Conservation (phyloP, 2,329 filamentous ascomycete genomes). For the Parastagonospora avenae region DNA sequence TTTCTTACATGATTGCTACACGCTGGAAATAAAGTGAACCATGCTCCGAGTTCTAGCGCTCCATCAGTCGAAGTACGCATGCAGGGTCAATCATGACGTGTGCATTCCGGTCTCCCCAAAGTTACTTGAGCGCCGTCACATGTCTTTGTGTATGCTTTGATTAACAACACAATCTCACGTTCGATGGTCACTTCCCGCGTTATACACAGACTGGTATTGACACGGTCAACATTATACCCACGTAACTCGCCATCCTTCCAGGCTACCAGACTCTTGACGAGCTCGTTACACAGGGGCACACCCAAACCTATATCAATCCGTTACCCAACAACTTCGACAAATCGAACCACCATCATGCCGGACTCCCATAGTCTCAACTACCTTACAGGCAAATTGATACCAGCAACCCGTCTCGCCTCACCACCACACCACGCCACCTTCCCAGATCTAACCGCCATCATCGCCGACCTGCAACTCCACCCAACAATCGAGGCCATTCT, state of each 20-base stretch:
- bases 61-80: not conserved
- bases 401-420: conserved; percentile 10
- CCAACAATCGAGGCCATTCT: conserved; percentile 57
- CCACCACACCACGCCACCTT: conserved; percentile 18
- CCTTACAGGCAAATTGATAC: conserved; percentile 17
- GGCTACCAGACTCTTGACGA: no score
- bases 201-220: no score
- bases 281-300: no score
- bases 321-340: not conserved
- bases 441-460: conserved; percentile 18
- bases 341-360: conserved; percentile 1
- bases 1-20: no score
- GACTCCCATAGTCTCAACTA: conserved; percentile 7
- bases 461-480: conserved; percentile 47
- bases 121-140: conserved; percentile 10
- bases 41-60: not conserved
- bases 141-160: conserved; percentile 1
- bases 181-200: no score
- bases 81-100: conserved; percentile 32
- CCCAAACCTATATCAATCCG: no score
- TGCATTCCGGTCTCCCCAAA: conserved; percentile 3
- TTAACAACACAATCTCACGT: not conserved
- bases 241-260: no score
- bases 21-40: no score
- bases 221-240: no score